Evolutionary conservation across 73 alveolate genomes (phyloP), one percentile per base, ranked within the genome.

Genomic region (Symbiodinium pilosum): DNA sequence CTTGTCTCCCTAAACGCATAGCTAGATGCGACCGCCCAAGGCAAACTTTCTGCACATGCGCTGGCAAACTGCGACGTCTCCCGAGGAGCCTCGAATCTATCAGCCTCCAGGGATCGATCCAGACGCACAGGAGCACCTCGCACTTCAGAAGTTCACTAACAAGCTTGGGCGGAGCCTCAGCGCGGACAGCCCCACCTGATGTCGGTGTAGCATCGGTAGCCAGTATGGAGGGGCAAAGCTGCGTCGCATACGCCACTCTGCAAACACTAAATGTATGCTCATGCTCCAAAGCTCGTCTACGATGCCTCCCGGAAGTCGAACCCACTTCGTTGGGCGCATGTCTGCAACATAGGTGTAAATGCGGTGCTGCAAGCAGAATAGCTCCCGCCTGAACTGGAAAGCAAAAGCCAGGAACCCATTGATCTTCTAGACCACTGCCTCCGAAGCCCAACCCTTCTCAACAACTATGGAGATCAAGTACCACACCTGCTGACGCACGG

Each of bases 361-460:
- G 3, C 75, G 93, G 20, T 84, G 93, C 51, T 30, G 38, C 59
- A 44, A 12, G 59, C 93, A 28, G 18, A 38, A 86, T 5, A 86
- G 39, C 41, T 86, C 93, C 3, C 93, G 38, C 1, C 93, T 47
- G 6, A 26, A 86, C 39, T 86, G 93, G 21, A 86, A 86, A 14
- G 39, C 18, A 26, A 51, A 86, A 30, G 83, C 21, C 30, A 52
- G 36, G 64, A 38, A 52, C 39, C 93, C 93, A 36, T 51, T 20
- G 5, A 86, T 11, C 41, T 56, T 54, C 39, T n/a, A 83, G 7
- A 86, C 39, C 12, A 86, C 41, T 1, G 20, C 83, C 64, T 86
- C 21, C 24, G 42, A 34, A 24, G 40, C 83, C n/a, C 6, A 34
- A 32, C 93, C 93, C 4, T 3, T 12, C 0, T 41, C 1, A 9